Evolutionary conservation across 148 eudicot species (phyloP), one percentile per base, ranked within the genome.

Genomic region (Rhododendron kiyosumense): DNA sequence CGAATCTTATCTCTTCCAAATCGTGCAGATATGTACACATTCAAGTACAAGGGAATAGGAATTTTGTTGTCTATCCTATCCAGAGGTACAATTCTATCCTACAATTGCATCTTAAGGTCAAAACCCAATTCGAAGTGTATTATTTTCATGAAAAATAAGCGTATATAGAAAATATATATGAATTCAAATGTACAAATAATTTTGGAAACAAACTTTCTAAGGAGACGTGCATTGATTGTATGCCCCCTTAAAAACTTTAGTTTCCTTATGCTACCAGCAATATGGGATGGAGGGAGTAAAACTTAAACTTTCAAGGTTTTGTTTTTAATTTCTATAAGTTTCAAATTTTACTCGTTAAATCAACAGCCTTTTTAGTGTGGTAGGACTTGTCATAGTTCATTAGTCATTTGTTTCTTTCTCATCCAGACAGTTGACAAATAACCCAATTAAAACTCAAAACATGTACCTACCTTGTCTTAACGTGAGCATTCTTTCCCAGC

Each of bases 11-110:
- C 95, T 63, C 84, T 93, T 79, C 91, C 95, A 4, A 95, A 89
- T 90, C 90, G 84, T 83, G 90, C 95, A 71, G 99, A 97, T 86
- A 88, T 94, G 26, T 97, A 97, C 92, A 87, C 93, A 54, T 97
- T 92, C 92, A 97, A 97, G 87, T 97, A 97, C 92, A 97, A 97
- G 90, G 99, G 99, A 81, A 95, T 94, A 89, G 96, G 99, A 96
- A 95, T 97, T 85, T 93, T 92, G 71, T 88, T 97, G 87, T 93
- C 95, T 84, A 92, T 97, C 83, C 92, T 97, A 51, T 86, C 98
- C 65, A 92, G 96, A 92, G 98, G 99, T 97, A 93, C 85, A 85
- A n/a, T n/a, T n/a, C n/a, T n/a, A n/a, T n/a, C 11, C 6, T 81
- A 12, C 49, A 26, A 20, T 15, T n/a, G 36, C 11, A 49, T 28